Evolutionary conservation across 164 flowering plant genomes (phyloP), one percentile per base, ranked within the genome.

Genomic region (Aristolochia fimbriata): DNA sequence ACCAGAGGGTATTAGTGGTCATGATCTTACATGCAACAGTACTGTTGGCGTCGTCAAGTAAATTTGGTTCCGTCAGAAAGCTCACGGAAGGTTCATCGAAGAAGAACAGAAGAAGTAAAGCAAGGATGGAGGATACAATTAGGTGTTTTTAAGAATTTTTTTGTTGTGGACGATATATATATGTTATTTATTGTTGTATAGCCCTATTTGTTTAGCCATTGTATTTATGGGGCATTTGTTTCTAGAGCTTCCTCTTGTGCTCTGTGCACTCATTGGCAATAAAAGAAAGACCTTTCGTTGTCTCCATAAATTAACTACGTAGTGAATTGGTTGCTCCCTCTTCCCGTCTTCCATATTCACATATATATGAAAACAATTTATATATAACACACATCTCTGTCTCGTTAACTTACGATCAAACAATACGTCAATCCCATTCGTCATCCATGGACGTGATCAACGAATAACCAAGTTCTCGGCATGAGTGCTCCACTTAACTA

Each of bases 241-340:
- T 17, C 52, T 37, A 37, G 43, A 37, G 43, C 52, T 49, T 17
- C 52, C 22, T 49, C 52, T 49, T 49, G 52, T 49, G 19, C 52
- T 49, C 19, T 49, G n/a, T 49, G 52, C 52, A 49, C 52, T 49
- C 20, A 49, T 15, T 49, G 52, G n/a, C 52, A 49, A 49, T 49
- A 49, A 49, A 49, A 49, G 16, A 49, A 49, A 49, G 14, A 17
- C 20, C 22, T 49, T 49, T 20, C 43, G 10, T 49, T 4, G 52
- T 49, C 19, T 49, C 52, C 52, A 49, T 0, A 37, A 37, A n/a
- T n/a, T n/a, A 31, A 37, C 43, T 37, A 27, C 30, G 30, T 27
- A 2, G 43, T 37, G n/a, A n/a, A 37, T 37, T 37, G 9, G 4
- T 10, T 37, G 43, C 43, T 37, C 3, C 30, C 43, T 37, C 43